These are phyloP conservation scores for Caryopteris hybrid DNA, from an alignment of 305 asterid species.

Conservation along the genomic window DNA sequence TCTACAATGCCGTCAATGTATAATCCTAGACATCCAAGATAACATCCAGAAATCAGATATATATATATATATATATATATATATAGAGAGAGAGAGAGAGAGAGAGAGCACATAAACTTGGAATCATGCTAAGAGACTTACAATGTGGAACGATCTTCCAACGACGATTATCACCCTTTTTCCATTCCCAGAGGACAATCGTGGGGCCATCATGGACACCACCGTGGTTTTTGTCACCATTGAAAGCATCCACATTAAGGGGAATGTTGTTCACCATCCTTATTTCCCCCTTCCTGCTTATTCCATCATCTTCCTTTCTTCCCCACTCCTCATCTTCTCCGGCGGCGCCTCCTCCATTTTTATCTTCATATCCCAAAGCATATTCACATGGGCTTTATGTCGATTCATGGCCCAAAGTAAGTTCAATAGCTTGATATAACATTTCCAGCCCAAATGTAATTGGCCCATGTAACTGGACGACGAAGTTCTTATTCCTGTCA, in stretches of 20 bases:
- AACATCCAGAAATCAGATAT: not conserved
- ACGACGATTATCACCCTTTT: slow-evolving; percentile 73
- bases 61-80: not conserved
- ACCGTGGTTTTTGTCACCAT: slow-evolving; percentile 72
- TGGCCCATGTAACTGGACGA: too few species aligned
- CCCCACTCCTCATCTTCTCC: too few species aligned
- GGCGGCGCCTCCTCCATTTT: too few species aligned
- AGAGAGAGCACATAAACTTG: not conserved
- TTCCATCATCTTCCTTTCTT: too few species aligned
- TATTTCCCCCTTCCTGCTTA: too few species aligned
- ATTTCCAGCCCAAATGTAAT: too few species aligned
- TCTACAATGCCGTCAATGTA: not conserved
- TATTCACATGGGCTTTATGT: too few species aligned
- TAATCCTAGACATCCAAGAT: not conserved
- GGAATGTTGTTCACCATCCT: slow-evolving; percentile 72
- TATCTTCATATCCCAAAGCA: too few species aligned
- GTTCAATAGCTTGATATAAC: too few species aligned
- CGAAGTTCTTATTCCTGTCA: too few species aligned
- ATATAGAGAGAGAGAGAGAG: not conserved
- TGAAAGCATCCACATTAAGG: slow-evolving; percentile 62
- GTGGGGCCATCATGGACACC: slow-evolving; percentile 72
- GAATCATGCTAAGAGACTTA: slow-evolving; percentile 23
- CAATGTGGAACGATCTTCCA: slow-evolving; percentile 74
- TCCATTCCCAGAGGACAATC: slow-evolving; percentile 87
- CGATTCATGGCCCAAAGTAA: too few species aligned